Conservation (phyloP, 176 grass and related monocot species). For the Cocos nucifera region DNA sequence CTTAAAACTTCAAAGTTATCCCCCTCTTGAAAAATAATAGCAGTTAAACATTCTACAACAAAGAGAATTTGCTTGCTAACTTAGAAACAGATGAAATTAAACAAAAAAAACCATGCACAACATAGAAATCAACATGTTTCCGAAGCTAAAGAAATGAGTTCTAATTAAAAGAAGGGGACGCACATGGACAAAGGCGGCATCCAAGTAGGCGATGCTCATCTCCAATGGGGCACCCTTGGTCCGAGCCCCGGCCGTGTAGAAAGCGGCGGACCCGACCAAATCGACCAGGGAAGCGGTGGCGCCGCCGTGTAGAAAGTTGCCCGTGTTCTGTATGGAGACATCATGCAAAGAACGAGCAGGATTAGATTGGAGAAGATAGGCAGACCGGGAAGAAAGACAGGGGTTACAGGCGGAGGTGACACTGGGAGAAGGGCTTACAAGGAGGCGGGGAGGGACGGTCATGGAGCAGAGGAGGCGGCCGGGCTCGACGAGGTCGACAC, state of each 20-base stretch:
- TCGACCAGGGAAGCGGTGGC: constrained; percentile 79
- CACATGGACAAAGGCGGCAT: constrained; percentile 70
- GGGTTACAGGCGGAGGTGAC: neutral
- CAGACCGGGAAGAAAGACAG: neutral
- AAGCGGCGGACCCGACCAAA: constrained; percentile 61
- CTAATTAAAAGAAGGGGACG: neutral
- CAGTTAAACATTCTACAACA: too few relatives aligned
- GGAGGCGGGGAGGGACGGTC: constrained; percentile 66
- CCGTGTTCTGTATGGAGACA: constrained; percentile 41
- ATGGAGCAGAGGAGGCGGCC: constrained; percentile 72
- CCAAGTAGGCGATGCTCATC: constrained; percentile 86
- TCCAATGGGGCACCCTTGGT: constrained; percentile 62
- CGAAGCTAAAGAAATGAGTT: too few relatives aligned
- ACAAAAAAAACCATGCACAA: too few relatives aligned
- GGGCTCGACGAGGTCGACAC: constrained; percentile 41
- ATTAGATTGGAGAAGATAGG: neutral
- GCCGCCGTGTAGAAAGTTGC: constrained; percentile 82
- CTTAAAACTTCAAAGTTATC: too few relatives aligned
- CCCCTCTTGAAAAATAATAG: too few relatives aligned
- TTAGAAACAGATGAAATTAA: too few relatives aligned
- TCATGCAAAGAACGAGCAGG: neutral
- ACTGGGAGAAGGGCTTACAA: constrained; percentile 20
- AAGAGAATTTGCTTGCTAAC: too few relatives aligned
- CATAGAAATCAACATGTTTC: too few relatives aligned
- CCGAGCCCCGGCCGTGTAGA: constrained; percentile 47